Conservation (phyloP, 164 flowering plant species). For the Chimonanthus praecox region DNA sequence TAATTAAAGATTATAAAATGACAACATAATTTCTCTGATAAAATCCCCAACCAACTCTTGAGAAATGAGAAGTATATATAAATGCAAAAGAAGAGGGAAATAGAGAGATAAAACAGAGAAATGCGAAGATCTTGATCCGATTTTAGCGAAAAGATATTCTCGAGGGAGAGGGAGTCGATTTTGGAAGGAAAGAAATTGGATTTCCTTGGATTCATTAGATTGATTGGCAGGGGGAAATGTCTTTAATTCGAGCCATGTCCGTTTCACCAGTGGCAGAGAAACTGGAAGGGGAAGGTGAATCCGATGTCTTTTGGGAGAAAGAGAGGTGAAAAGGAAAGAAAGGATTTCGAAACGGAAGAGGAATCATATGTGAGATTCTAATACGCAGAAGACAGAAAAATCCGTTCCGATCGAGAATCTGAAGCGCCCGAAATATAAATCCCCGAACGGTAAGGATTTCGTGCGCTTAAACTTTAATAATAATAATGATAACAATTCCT, state of each 20-base stretch:
- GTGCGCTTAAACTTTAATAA: not conserved
- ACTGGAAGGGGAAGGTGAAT: conserved; percentile 35
- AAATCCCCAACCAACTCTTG: not conserved
- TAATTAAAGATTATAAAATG: no score
- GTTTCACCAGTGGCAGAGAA: conserved; percentile 16
- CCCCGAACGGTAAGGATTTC: not conserved
- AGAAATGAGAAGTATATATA: no score
- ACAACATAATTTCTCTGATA: not conserved
- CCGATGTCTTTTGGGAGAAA: conserved; percentile 46
- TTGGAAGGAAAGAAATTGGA: not conserved
- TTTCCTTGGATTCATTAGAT: not conserved
- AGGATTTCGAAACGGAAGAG: not conserved
- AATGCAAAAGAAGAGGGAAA: no score
- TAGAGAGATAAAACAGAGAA: no score
- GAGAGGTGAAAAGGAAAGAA: conserved; percentile 38
- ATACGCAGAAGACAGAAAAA: not conserved
- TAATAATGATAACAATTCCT: no score
- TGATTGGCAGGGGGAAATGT: not conserved
- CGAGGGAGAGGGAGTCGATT: not conserved
- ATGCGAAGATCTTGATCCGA: no score
- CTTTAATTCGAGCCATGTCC: not conserved
- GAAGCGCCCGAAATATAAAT: not conserved
- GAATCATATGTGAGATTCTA: not conserved
- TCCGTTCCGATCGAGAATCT: no score
- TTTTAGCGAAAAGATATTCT: no score